A percentile compares a stretch with the other conserved stretches of the same genome.
Evolutionary conservation across 352 stramenopile genomes (phyloP).

Genomic region (Pythium periplocum): DNA sequence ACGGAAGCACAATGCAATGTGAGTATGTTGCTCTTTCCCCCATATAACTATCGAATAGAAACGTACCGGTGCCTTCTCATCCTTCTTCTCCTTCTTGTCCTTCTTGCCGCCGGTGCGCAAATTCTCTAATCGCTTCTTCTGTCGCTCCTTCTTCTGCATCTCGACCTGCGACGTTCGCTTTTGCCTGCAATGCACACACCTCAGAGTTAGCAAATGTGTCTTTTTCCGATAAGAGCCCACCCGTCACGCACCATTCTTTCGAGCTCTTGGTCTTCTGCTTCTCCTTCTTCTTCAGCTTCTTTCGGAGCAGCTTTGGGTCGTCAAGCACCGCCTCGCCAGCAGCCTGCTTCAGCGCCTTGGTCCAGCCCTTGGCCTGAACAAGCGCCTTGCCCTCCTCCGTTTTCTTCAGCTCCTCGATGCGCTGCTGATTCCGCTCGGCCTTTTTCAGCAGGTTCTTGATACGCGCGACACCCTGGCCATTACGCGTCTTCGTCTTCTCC

Average conservation of each 20-base stretch:
- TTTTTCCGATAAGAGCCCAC: background rate
- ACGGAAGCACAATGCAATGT: too few relatives aligned
- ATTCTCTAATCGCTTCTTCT: slow-evolving; percentile 58
- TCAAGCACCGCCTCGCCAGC: slow-evolving; percentile 61
- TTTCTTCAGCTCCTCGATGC: slow-evolving; percentile 76
- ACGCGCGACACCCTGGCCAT: slow-evolving; percentile 57
- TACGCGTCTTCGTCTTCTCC: slow-evolving; percentile 58
- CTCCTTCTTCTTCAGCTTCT: slow-evolving; percentile 84
- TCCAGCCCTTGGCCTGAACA: slow-evolving; percentile 58
- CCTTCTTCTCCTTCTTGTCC: slow-evolving; percentile 28
- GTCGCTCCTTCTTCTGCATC: slow-evolving; percentile 58
- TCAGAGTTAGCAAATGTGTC: background rate
- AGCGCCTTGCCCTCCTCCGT: slow-evolving; percentile 66
- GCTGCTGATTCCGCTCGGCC: slow-evolving; percentile 67
- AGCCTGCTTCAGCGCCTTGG: slow-evolving; percentile 71
- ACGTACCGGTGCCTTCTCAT: slow-evolving; percentile 37
- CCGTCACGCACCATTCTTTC: slow-evolving; percentile 54
- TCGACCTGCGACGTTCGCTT: slow-evolving; percentile 50
- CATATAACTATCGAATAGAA: too few relatives aligned
- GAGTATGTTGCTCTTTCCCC: too few relatives aligned
- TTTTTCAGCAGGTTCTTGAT: slow-evolving; percentile 84
- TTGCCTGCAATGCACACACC: slow-evolving; percentile 27
- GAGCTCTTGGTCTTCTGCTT: slow-evolving; percentile 72
- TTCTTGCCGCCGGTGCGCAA: slow-evolving; percentile 11
- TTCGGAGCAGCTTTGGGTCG: slow-evolving; percentile 70